phyloP scores from a whole-genome alignment of 179 eudicot genomes.

The Actinidia chinensis region DNA sequence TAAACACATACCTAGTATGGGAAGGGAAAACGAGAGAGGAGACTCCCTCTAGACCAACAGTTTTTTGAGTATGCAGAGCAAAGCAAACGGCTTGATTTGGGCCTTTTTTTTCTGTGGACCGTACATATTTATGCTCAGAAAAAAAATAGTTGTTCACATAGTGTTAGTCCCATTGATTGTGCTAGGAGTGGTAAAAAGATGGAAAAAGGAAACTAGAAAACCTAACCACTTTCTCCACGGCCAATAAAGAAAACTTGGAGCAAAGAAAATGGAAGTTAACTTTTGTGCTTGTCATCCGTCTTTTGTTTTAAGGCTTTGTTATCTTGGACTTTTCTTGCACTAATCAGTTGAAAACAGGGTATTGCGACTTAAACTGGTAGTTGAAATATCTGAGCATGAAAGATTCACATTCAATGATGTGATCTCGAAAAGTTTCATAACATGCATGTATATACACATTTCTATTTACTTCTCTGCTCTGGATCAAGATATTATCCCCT shows the following conservation, averaged over 20 bases:
- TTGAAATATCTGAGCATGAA: too few relatives aligned
- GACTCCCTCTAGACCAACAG: neutral
- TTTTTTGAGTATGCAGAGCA: neutral
- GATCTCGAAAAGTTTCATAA: too few relatives aligned
- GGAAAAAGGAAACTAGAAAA: neutral
- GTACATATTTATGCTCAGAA: neutral
- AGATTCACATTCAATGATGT: too few relatives aligned
- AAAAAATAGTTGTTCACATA: neutral
- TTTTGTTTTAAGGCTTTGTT: neutral
- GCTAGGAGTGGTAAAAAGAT: neutral
- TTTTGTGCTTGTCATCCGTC: neutral
- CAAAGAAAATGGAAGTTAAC: neutral
- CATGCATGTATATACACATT: too few relatives aligned
- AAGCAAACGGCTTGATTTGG: neutral
- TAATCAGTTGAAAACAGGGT: too few relatives aligned
- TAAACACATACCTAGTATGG: too few relatives aligned
- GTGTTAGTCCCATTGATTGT: neutral
- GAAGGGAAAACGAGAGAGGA: neutral
- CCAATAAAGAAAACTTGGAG: neutral
- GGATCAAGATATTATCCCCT: too few relatives aligned
- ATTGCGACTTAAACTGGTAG: too few relatives aligned
- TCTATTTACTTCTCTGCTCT: too few relatives aligned
- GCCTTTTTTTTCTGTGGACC: neutral
- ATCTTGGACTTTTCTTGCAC: too few relatives aligned
- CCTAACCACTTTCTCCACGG: neutral